These are phyloP conservation scores for Cinchona pubescens DNA, from an alignment of 257 asterid genomes.

Conservation along the genomic window DNA sequence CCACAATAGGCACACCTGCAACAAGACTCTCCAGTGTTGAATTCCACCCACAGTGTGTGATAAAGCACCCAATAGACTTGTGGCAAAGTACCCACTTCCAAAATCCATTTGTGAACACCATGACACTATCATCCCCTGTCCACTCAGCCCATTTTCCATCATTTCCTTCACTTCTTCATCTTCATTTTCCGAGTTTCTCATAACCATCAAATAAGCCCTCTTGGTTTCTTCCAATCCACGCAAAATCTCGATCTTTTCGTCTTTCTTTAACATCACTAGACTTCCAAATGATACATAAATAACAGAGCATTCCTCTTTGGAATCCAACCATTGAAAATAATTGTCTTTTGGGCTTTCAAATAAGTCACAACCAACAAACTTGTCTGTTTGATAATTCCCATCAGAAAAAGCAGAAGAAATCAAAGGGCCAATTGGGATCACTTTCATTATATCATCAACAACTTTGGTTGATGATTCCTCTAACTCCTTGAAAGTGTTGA, in stretches of 20 bases:
- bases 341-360: slow-evolving; percentile 23
- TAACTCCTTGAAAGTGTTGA: slow-evolving; percentile 51
- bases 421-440: slow-evolving; percentile 51
- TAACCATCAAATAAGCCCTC: slow-evolving; percentile 46
- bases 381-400: slow-evolving; percentile 35
- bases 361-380: slow-evolving; percentile 45
- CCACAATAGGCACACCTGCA: slow-evolving; percentile 46
- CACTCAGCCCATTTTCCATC: slow-evolving; percentile 14
- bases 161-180: slow-evolving; percentile 28
- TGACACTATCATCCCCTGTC: slow-evolving; percentile 40
- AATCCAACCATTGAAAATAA: slow-evolving; percentile 47
- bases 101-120: slow-evolving; percentile 62
- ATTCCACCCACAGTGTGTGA: slow-evolving; percentile 66
- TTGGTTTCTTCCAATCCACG: slow-evolving; percentile 30
- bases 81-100: slow-evolving; percentile 49
- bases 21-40: slow-evolving; percentile 47
- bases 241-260: slow-evolving; percentile 43
- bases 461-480: slow-evolving; percentile 36
- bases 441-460: slow-evolving; percentile 23
- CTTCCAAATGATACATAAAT: slow-evolving; percentile 61
- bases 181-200: slow-evolving; percentile 25
- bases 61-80: slow-evolving; percentile 46
- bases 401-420: slow-evolving; percentile 42
- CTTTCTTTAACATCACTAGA: slow-evolving; percentile 28
- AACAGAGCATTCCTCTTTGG: slow-evolving; percentile 31